A percentile compares a stretch with the other conserved stretches of the same genome.
phyloP scores from a whole-genome alignment of 148 eudicot genomes.

The Heliamphora exappendiculata region DNA sequence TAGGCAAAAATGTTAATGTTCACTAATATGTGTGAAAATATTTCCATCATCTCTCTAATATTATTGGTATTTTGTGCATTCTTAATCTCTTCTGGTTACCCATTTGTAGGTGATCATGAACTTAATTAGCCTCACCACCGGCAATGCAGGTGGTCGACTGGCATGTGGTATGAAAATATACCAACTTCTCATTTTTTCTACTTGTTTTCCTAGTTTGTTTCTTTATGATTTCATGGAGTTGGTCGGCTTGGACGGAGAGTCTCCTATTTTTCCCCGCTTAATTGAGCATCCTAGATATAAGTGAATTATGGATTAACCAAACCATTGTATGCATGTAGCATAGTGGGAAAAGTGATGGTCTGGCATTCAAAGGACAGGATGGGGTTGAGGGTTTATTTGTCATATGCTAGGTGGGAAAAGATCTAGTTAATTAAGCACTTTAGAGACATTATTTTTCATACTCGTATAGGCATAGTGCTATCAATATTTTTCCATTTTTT shows the following conservation, averaged over 20 bases:
- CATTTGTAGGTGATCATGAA: slow-evolving; percentile 67
- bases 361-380: background rate
- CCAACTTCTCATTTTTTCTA: background rate
- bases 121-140: slow-evolving; percentile 75
- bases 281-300: background rate
- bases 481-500: no score
- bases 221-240: background rate
- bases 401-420: background rate
- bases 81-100: background rate
- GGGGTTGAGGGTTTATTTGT: background rate
- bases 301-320: background rate
- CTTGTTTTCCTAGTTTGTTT: background rate
- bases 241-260: background rate
- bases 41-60: background rate
- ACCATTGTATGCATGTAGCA: background rate
- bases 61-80: background rate
- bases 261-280: background rate
- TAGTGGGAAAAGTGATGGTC: background rate
- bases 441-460: no score
- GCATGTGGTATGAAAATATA: slow-evolving; percentile 63
- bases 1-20: background rate
- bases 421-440: no score
- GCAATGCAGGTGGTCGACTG: slow-evolving; percentile 87
- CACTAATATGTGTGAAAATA: background rate
- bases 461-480: no score